phyloP scores from a whole-genome alignment of 2,329 filamentous ascomycete genomes.

The Hysterium pulicare region DNA sequence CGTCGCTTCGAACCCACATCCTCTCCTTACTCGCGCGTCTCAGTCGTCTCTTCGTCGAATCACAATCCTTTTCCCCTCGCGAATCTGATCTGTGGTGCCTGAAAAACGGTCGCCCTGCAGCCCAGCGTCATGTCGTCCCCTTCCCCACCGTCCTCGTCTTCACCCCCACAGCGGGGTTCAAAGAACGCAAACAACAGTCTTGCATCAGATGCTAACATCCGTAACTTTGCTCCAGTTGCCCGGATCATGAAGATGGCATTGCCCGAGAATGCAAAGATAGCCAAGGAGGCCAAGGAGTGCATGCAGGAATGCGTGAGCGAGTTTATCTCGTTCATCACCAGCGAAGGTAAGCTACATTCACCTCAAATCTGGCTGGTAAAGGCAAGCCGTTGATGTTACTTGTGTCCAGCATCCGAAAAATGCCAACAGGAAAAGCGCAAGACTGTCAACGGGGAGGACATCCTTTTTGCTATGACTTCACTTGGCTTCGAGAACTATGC shows the following conservation, averaged over 20 bases:
- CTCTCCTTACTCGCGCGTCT: slow-evolving; percentile 49
- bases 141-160: slow-evolving; percentile 37
- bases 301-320: slow-evolving; percentile 99
- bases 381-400: slow-evolving; percentile 13
- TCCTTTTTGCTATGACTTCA: slow-evolving; percentile 98
- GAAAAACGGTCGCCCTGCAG: slow-evolving; percentile 39
- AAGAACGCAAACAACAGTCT: slow-evolving; percentile 29
- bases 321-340: slow-evolving; percentile 99
- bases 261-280: slow-evolving; percentile 97
- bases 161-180: slow-evolving; percentile 27
- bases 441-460: slow-evolving; percentile 98
- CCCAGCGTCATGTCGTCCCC: slow-evolving; percentile 44
- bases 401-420: slow-evolving; percentile 80
- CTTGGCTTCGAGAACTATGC: slow-evolving; percentile 98
- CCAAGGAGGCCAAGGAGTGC: slow-evolving; percentile 98
- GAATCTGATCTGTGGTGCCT: slow-evolving; percentile 24
- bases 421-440: slow-evolving; percentile 99
- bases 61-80: slow-evolving; percentile 31
- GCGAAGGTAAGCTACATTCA: slow-evolving; percentile 71
- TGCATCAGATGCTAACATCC: slow-evolving; percentile 83
- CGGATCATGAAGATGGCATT: slow-evolving; percentile 98
- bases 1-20: slow-evolving; percentile 45
- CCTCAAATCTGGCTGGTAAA: not conserved
- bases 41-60: slow-evolving; percentile 46
- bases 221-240: slow-evolving; percentile 92